Base-by-base conservation (phyloP, 345 rosid species). In the Melaleuca alternifolia region DNA sequence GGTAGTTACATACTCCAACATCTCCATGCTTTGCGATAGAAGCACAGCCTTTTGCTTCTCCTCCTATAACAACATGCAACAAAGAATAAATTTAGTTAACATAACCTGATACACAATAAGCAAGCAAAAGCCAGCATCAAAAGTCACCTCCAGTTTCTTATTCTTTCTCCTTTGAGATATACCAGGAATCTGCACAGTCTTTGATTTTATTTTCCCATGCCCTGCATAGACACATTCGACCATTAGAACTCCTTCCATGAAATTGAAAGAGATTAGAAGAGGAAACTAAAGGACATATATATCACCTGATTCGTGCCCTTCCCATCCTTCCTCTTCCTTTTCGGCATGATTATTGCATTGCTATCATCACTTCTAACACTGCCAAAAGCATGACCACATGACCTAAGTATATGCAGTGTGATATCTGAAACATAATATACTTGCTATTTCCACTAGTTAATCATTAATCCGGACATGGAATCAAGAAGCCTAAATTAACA, bases 121-220 rank as follows among this genome's bases (percentile, higher is more conserved):
- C 16, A 33, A 87, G 52, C 37, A 75, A 84, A 50, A 87, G 52
- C 16, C 71, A 44, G 71, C 81, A 82, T 83, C 71, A 21, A 13
- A 41, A 44, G 33, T 48, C 28, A 95, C 95, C 93, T 92, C 96
- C 83, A 95, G 57, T 93, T 95, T 95, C 94, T 93, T 93, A 89
- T 95, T 86, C 88, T 94, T 95, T 65, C 94, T 92, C 89, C 92
- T 89, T 91, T 91, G 95, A 26, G 94, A 93, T 86, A 95, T 95
- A 91, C 96, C 93, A 37, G 81, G 81, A 71, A 23, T 18, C 18
- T 48, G 81, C 48, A 37, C 0, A 37, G 81, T 37, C 48, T 71
- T 71, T 71, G 81, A 37, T 71, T 71, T 71, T 71, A 10, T 33
- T 71, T 71, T 71, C 81, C 81, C 48, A 20, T 18, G 48, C 81